Evolutionary conservation across 768 basidiomycete genomes (phyloP).

Genomic region (Clitopilus passeckerianus): DNA sequence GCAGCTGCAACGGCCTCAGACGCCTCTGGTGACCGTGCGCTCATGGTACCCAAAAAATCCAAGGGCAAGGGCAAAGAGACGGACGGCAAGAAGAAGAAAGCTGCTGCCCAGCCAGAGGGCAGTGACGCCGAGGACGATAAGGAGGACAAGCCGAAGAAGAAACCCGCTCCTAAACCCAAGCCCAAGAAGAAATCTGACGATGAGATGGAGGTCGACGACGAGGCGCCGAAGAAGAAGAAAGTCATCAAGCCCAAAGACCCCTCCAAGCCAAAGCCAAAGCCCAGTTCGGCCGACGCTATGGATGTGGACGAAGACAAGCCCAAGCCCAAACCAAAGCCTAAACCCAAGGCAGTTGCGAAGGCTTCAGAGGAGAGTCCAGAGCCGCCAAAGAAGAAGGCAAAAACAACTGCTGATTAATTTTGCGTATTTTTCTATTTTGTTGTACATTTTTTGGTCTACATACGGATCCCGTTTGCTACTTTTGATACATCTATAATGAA

Average conservation of each 20-base stretch:
- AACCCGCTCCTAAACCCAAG: constrained; percentile 40
- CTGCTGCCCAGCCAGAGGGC: constrained; percentile 31
- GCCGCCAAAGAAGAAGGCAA: constrained; percentile 74
- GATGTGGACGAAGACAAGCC: constrained; percentile 37
- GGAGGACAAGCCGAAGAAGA: constrained; percentile 29
- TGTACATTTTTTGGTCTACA: constrained; percentile 7
- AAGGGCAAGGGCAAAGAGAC: constrained; percentile 35
- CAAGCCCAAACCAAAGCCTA: constrained; percentile 40
- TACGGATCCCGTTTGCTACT: constrained; percentile 10
- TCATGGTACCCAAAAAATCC: constrained; percentile 41
- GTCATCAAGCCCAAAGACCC: constrained; percentile 25
- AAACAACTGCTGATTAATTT: constrained; percentile 38
- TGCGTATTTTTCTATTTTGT: constrained; percentile 4
- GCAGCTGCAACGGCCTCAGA: constrained; percentile 81
- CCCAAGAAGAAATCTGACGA: constrained; percentile 40
- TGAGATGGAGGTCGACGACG: constrained; percentile 40
- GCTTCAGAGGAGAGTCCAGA: constrained; percentile 32
- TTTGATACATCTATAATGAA: constrained; percentile 10
- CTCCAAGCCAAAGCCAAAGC: constrained; percentile 28
- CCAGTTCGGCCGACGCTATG: constrained; percentile 32
- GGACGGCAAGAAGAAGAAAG: constrained; percentile 26
- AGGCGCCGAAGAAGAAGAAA: constrained; percentile 25
- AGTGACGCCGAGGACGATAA: constrained; percentile 49
- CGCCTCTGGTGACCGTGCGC: constrained; percentile 72
- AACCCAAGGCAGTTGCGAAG: constrained; percentile 28